These are phyloP conservation scores for Hydnum rufescens DNA, from an alignment of 768 basidiomycete genomes.

Conservation along the genomic window DNA sequence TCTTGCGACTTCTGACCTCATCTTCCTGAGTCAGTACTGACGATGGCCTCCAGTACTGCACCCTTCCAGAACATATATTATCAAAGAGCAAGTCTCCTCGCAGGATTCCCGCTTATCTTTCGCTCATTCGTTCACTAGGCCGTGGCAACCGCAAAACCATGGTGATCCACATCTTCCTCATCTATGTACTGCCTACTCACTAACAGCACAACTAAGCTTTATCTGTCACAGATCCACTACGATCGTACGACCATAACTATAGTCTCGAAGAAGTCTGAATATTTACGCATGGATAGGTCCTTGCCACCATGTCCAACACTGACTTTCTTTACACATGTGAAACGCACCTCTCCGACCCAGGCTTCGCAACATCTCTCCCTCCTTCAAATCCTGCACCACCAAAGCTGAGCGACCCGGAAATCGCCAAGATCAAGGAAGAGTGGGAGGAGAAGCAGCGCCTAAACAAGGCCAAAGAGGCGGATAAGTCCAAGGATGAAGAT, in stretches of 20 bases:
- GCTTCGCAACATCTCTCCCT: slow-evolving; percentile 42
- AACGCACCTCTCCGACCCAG: slow-evolving; percentile 58
- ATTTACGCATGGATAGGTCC: too few species aligned
- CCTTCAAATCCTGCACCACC: slow-evolving; percentile 16
- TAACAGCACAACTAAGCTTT: too few species aligned
- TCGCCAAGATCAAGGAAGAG: slow-evolving; percentile 64
- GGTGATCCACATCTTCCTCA: slow-evolving; percentile 15
- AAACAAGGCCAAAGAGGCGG: slow-evolving; percentile 10
- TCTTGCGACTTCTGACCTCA: slow-evolving; percentile 2
- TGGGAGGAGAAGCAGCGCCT: slow-evolving; percentile 29
- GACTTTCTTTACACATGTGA: slow-evolving; percentile 81
- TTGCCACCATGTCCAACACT: slow-evolving; percentile 61
- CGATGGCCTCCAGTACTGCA: too few species aligned
- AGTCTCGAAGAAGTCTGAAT: too few species aligned
- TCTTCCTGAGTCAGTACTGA: too few species aligned
- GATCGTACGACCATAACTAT: too few species aligned
- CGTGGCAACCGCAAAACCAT: slow-evolving; percentile 56
- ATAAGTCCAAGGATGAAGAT: slow-evolving; percentile 10
- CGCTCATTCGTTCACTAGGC: slow-evolving; percentile 27
- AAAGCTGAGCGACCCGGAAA: slow-evolving; percentile 40
- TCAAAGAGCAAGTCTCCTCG: slow-evolving; percentile 7
- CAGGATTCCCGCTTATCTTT: background rate
- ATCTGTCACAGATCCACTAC: too few species aligned
- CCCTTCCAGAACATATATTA: slow-evolving; percentile 36
- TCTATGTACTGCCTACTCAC: slow-evolving; percentile 4